phyloP scores from a whole-genome alignment of 768 basidiomycete species.

The Butyriboletus loyo region DNA sequence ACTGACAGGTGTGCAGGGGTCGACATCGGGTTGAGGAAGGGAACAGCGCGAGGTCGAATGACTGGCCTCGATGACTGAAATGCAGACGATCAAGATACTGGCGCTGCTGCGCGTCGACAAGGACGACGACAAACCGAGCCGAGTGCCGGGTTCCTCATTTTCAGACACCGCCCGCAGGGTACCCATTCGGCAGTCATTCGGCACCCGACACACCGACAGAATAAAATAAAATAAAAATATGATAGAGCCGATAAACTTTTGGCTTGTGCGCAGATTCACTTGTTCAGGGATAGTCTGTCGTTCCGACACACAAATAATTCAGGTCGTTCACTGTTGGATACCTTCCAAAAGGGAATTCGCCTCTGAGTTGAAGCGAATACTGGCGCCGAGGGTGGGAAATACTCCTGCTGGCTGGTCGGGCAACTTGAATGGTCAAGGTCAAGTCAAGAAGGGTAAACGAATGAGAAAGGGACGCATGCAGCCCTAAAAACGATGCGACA shows the following conservation, averaged over 20 bases:
- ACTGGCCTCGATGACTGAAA: neutral
- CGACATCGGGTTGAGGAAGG: slow-evolving; percentile 23
- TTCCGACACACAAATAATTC: too few relatives aligned
- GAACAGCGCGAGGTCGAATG: neutral
- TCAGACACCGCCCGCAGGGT: slow-evolving; percentile 29
- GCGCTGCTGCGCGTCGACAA: slow-evolving; percentile 12
- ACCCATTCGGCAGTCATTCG: slow-evolving; percentile 15
- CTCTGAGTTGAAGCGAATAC: neutral
- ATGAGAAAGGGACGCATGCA: too few relatives aligned
- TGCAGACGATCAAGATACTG: neutral
- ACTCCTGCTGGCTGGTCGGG: too few relatives aligned
- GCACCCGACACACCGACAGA: slow-evolving; percentile 15
- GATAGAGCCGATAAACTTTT: too few relatives aligned
- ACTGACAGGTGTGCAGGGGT: slow-evolving; percentile 28
- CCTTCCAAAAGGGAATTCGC: too few relatives aligned
- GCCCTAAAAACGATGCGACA: slow-evolving; percentile 1
- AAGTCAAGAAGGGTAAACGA: too few relatives aligned
- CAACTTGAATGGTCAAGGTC: too few relatives aligned
- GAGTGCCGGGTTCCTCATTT: slow-evolving; percentile 16
- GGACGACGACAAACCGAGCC: slow-evolving; percentile 10
- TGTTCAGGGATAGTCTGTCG: too few relatives aligned
- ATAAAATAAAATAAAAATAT: neutral
- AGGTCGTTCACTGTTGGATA: neutral
- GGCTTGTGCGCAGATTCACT: too few relatives aligned
- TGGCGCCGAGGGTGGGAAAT: neutral